A percentile compares a stretch with the other conserved stretches of the same genome.
Conservation (phyloP, 1,139 yeast species). For the Saccharomyces hybrid region DNA sequence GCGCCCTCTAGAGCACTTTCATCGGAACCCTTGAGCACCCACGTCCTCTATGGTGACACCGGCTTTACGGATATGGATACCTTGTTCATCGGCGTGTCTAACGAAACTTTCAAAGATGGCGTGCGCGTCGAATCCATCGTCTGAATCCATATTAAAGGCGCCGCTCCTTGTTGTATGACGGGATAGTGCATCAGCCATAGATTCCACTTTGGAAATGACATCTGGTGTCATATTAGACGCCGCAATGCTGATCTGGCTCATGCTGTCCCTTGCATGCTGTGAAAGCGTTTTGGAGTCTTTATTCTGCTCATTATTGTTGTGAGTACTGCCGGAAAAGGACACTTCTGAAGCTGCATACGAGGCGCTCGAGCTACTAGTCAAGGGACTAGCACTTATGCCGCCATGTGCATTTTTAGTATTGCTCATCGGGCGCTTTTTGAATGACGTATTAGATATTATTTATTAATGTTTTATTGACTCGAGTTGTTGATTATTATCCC, state of each 20-base stretch:
- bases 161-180: conserved; percentile 21
- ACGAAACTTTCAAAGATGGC: conserved; percentile 16
- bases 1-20: conserved; percentile 41
- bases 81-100: conserved; percentile 34
- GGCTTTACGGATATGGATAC: conserved; percentile 39
- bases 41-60: conserved; percentile 44
- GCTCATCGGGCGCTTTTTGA: not conserved
- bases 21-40: conserved; percentile 46
- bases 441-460: not conserved
- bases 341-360: not conserved
- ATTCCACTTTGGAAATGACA: conserved; percentile 18
- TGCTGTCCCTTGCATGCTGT: not conserved
- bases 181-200: conserved; percentile 23
- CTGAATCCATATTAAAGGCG: conserved; percentile 7
- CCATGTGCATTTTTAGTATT: not conserved
- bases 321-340: not conserved
- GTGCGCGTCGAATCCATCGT: conserved; percentile 18
- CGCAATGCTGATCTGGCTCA: not conserved
- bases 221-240: conserved; percentile 13
- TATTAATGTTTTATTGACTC: not conserved
- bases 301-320: not conserved
- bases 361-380: not conserved
- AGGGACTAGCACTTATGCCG: not conserved
- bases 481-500: no score
- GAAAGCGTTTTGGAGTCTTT: conserved; percentile 14